Percentiles rank a stretch among this genome's conserved stretches.
Conservation (phyloP, 169 alveolate species). For the Theileria parva region DNA sequence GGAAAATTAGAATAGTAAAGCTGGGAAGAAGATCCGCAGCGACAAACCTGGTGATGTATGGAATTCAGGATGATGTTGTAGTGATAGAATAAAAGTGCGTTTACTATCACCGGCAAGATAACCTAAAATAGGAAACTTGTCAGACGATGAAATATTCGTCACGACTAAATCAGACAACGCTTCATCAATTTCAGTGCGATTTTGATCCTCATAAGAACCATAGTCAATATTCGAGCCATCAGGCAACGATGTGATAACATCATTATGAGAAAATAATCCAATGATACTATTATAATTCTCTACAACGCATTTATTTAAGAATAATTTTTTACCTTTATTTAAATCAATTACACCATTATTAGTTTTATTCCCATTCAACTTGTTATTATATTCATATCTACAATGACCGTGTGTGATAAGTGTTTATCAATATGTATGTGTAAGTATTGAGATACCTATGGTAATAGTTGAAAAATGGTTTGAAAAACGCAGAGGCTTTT, state of each 20-base stretch:
- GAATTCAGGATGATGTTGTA: slow-evolving; percentile 37
- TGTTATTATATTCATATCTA: not conserved
- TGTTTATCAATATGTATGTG: not conserved
- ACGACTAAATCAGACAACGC: not conserved
- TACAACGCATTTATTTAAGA: not conserved
- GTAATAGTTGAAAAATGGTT: slow-evolving; percentile 3
- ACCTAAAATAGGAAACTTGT: slow-evolving; percentile 18
- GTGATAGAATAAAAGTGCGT: slow-evolving; percentile 5
- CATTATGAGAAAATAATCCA: slow-evolving; percentile 30
- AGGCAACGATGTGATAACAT: slow-evolving; percentile 20
- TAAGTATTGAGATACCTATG: not conserved
- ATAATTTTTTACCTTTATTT: not conserved
- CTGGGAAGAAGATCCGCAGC: no score
- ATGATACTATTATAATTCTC: not conserved
- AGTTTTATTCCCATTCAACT: not conserved
- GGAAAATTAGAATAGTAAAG: no score
- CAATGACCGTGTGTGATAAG: not conserved
- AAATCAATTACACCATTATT: not conserved
- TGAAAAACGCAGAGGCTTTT: slow-evolving; percentile 12
- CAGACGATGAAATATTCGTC: not conserved
- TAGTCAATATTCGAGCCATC: slow-evolving; percentile 8
- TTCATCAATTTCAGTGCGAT: not conserved
- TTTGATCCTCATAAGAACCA: not conserved
- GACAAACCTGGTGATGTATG: slow-evolving; percentile 14
- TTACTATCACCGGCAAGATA: slow-evolving; percentile 1